A percentile compares a stretch with the other conserved stretches of the same genome.
These are phyloP conservation scores for Backusella parvicylindrica DNA, from an alignment of 192 early-diverging fungal genomes.

Conservation along the genomic window DNA sequence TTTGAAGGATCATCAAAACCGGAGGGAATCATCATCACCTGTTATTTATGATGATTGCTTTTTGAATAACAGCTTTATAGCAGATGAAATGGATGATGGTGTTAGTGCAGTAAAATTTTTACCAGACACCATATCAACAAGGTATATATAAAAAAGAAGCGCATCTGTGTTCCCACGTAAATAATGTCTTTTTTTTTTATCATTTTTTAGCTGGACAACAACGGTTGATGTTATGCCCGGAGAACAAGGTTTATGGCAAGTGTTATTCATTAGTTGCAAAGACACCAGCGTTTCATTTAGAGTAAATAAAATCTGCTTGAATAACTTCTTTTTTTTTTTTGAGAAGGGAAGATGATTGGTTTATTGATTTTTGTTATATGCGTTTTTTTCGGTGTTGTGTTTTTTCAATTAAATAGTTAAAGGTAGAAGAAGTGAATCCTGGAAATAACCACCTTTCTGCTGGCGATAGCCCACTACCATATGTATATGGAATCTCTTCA, in stretches of 20 bases:
- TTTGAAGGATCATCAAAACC: slow-evolving; percentile 13
- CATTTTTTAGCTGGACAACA: neutral
- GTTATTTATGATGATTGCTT: slow-evolving; percentile 29
- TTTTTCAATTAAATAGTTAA: slow-evolving; percentile 29
- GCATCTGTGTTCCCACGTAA: too few relatives aligned
- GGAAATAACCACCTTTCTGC: slow-evolving; percentile 46
- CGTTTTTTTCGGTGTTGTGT: neutral
- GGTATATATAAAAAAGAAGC: neutral
- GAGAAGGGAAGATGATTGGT: neutral
- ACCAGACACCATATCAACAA: slow-evolving; percentile 3
- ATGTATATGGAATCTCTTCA: slow-evolving; percentile 37
- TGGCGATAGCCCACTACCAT: slow-evolving; percentile 49
- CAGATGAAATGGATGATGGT: slow-evolving; percentile 37
- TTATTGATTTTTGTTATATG: neutral
- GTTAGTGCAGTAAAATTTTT: slow-evolving; percentile 24
- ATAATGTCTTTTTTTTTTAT: too few relatives aligned
- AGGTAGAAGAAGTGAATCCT: slow-evolving; percentile 45
- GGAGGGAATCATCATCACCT: neutral
- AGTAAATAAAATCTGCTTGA: slow-evolving; percentile 19
- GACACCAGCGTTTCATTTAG: slow-evolving; percentile 32
- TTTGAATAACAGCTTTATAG: slow-evolving; percentile 38
- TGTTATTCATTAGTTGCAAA: slow-evolving; percentile 46
- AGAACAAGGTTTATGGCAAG: slow-evolving; percentile 40
- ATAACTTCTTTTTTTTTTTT: neutral
- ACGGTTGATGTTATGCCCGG: neutral